Evolutionary conservation across 2,329 filamentous ascomycete genomes (phyloP).

Genomic region (Ceratocystis huliohia): DNA sequence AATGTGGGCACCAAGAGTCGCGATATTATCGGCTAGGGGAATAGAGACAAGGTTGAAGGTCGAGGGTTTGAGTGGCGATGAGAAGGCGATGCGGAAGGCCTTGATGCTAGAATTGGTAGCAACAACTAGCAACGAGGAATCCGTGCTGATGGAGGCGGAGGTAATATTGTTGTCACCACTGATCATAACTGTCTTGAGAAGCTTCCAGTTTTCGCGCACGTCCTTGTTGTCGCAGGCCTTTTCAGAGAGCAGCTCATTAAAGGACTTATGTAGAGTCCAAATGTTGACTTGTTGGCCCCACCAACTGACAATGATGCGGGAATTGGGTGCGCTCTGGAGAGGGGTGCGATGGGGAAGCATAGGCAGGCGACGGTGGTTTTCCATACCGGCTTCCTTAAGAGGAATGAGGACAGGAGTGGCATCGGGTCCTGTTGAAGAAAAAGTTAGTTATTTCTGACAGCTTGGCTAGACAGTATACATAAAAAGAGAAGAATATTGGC

Average conservation of each 20-base stretch:
- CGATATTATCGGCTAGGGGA: conserved; percentile 45
- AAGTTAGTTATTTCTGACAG: conserved; percentile 26
- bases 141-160: conserved; percentile 55
- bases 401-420: conserved; percentile 72
- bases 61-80: conserved; percentile 38
- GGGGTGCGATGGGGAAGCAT: conserved; percentile 68
- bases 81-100: conserved; percentile 44
- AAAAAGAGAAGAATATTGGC: conserved; percentile 12
- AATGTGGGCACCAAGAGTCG: conserved; percentile 51
- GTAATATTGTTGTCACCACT: conserved; percentile 73
- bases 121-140: conserved; percentile 63
- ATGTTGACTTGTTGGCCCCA: conserved; percentile 81
- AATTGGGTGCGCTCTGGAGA: conserved; percentile 57
- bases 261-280: conserved; percentile 48
- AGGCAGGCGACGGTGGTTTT: conserved; percentile 72
- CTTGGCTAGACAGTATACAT: background rate
- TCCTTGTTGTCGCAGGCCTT: conserved; percentile 32
- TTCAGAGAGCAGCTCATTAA: conserved; percentile 35
- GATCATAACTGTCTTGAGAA: conserved; percentile 56
- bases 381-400: conserved; percentile 58
- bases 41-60: conserved; percentile 60
- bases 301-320: conserved; percentile 74
- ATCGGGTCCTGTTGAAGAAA: conserved; percentile 54
- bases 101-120: conserved; percentile 64
- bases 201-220: conserved; percentile 44